These are phyloP conservation scores for Stachybotrys chartarum DNA, from an alignment of 2,329 filamentous ascomycete genomes.

Conservation along the genomic window DNA sequence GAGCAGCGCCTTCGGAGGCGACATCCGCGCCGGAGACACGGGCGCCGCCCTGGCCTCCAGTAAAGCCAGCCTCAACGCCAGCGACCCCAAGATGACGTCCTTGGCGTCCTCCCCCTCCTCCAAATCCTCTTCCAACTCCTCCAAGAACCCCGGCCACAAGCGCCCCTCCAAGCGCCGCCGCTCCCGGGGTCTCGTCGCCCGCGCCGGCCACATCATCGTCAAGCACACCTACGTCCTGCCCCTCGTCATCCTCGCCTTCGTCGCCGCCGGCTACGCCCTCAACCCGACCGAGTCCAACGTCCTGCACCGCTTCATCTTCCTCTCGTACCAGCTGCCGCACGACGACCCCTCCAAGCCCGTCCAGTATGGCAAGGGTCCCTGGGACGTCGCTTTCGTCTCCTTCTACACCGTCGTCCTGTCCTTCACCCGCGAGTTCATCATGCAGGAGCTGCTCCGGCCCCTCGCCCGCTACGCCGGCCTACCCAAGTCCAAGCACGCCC, in stretches of 20 bases:
- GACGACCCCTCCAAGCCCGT: conserved; percentile 33
- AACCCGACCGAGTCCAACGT: conserved; percentile 75
- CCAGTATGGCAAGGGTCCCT: conserved; percentile 84
- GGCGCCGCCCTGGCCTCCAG: conserved; percentile 47
- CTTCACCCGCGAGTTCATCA: conserved; percentile 92
- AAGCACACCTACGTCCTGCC: conserved; percentile 61
- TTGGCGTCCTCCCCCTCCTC: conserved; percentile 1
- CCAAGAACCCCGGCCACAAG: conserved; percentile 20
- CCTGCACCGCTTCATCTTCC: conserved; percentile 74
- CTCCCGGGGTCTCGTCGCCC: conserved; percentile 39
- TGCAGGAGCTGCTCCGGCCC: conserved; percentile 81
- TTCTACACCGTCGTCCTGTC: conserved; percentile 89
- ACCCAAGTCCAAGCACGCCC: conserved; percentile 69
- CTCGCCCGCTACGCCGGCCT: conserved; percentile 66
- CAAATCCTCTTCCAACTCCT: neutral
- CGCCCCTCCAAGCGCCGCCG: conserved; percentile 47
- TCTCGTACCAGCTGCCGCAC: conserved; percentile 70
- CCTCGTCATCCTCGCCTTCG: conserved; percentile 56
- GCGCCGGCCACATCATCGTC: conserved; percentile 46
- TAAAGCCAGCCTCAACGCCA: conserved; percentile 34
- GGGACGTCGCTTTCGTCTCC: conserved; percentile 77
- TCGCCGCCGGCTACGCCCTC: conserved; percentile 63
- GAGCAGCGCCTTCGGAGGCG: conserved; percentile 46
- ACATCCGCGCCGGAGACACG: conserved; percentile 48
- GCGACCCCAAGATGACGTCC: conserved; percentile 11